phyloP scores from a whole-genome alignment of 2,329 filamentous ascomycete species.

The Graphium sp. region DNA sequence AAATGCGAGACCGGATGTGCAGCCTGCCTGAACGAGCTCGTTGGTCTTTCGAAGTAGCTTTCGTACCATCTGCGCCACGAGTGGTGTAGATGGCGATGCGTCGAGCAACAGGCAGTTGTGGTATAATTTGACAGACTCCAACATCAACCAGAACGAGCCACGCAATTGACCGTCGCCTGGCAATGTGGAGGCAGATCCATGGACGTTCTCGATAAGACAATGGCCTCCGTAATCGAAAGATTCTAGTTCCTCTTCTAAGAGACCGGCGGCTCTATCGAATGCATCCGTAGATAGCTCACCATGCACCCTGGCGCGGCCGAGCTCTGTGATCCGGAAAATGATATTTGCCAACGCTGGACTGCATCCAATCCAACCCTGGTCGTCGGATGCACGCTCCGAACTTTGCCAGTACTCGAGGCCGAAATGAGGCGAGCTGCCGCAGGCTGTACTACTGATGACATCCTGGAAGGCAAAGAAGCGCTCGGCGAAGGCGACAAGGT shows the following conservation, averaged over 20 bases:
- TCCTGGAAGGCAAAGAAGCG: constrained; percentile 33
- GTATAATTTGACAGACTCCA: constrained; percentile 24
- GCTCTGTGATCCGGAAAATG: constrained; percentile 26
- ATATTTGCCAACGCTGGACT: constrained; percentile 26
- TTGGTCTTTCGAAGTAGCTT: constrained; percentile 16
- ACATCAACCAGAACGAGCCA: constrained; percentile 17
- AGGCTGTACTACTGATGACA: constrained; percentile 30
- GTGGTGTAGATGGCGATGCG: constrained; percentile 19
- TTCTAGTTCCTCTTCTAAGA: constrained; percentile 2
- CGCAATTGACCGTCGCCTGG: no score
- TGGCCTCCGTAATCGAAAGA: background rate
- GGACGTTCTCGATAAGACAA: no score
- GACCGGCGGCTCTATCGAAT: constrained; percentile 14
- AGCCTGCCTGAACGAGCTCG: constrained; percentile 14
- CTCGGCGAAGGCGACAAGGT: constrained; percentile 19
- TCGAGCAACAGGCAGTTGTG: constrained; percentile 24
- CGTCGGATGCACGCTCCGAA: constrained; percentile 7
- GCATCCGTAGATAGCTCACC: constrained; percentile 12
- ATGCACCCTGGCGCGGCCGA: constrained; percentile 18
- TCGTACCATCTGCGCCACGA: constrained; percentile 10
- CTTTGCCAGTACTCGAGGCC: constrained; percentile 27
- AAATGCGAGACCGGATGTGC: constrained; percentile 19
- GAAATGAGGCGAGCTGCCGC: constrained; percentile 26
- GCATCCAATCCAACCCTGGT: constrained; percentile 29
- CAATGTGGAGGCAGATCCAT: no score